Base-by-base conservation (phyloP, 805 yeast genomes). In the Jamesozyma gamospora region DNA sequence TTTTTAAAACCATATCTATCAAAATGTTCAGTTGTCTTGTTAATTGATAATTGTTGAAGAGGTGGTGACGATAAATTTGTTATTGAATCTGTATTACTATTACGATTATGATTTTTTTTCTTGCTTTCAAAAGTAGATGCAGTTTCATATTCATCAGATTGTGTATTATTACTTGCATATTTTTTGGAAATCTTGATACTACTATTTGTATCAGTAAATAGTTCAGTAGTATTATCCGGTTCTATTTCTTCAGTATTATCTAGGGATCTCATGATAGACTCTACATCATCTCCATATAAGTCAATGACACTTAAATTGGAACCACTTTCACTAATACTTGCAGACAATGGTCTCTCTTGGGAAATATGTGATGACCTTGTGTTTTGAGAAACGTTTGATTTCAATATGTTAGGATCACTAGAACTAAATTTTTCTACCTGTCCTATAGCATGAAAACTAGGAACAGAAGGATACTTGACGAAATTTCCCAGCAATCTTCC, bases 1-100 rank as follows among this genome's bases (percentile, higher is more conserved):
- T 85, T 88, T 48, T 76, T 78, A 65, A 90, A 90, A 2, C 98
- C 98, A 56, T 90, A 90, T 36, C 90, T 62, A 56, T 90, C 97
- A 41, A 75, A 63, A 39, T 65, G 47, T 9, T 42, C 25, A 13
- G 19, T 26, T 8, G 17, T 24, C 24, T 5, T 21, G 3, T n/a
- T 14, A 28, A 14, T 12, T n/a, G 17, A 21, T 21, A 8, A 21
- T 21, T 5, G 24, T 21, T 21, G 24, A 5, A 21, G 24, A 5
- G 5, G 24, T 21, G 24, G 24, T 21, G 24, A 21, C 8, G 8
- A 8, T 21, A 21, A 5, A 21, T 6, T 6, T 6, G 24, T 21
- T n/a, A n/a, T n/a, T 6, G 24, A 21, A 28, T 28, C 31, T 5
- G 24, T 21, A 6, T 5, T 21, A 8, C 8, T 6, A 21, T 5